A percentile compares a stretch with the other conserved stretches of the same genome.
Conservation (phyloP, 306 rosid species). For the Begonia masoniana region DNA sequence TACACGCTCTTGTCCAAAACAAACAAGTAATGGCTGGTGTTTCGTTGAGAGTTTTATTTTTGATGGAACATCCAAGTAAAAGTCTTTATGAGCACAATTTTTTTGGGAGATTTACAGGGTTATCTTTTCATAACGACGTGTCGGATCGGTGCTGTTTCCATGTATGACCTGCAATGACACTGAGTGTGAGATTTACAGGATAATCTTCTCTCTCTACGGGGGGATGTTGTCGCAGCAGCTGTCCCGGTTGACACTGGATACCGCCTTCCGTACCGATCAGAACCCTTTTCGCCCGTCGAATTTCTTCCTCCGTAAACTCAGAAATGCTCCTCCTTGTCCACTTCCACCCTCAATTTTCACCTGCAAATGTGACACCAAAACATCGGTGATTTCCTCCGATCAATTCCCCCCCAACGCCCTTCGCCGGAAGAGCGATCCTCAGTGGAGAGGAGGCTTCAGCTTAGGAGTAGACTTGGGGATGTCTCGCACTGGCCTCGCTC, state of each 20-base stretch:
- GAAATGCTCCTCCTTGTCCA: conserved; percentile 3
- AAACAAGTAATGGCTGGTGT: no score
- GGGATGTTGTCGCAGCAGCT: background rate
- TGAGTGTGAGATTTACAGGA: no score
- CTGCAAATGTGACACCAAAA: background rate
- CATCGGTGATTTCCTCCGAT: conserved; percentile 18
- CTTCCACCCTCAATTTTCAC: background rate
- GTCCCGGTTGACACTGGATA: background rate
- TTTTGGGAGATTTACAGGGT: no score
- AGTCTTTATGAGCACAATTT: no score
- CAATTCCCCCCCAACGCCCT: conserved; percentile 73
- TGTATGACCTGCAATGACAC: no score
- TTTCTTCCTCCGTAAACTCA: background rate
- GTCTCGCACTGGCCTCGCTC: conserved; percentile 76
- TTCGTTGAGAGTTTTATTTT: no score
- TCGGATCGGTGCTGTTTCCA: no score
- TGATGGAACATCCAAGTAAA: no score
- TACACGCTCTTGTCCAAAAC: no score
- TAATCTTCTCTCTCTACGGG: background rate
- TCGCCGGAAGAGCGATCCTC: conserved; percentile 42
- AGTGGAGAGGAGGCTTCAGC: conserved; percentile 86
- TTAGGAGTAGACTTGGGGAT: conserved; percentile 77
- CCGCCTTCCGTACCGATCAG: background rate
- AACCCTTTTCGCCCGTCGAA: background rate
- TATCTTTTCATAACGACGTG: no score